Conservation (phyloP, 164 flowering plant genomes). For the Platanus orientalis region DNA sequence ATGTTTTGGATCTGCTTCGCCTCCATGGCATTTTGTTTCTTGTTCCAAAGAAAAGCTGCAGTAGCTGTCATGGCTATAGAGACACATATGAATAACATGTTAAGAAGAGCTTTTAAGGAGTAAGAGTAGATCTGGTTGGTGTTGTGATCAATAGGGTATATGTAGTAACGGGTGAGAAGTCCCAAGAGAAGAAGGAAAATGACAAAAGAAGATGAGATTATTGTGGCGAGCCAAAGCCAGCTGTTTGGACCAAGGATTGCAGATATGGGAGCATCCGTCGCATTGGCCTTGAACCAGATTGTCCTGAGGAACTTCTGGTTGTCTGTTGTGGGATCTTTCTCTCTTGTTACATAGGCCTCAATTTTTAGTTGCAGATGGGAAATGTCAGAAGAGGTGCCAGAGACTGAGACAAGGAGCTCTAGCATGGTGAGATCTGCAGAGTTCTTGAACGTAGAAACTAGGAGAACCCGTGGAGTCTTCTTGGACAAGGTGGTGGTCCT, state of each 20-base stretch:
- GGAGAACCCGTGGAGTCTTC: constrained; percentile 39
- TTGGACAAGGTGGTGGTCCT: constrained; percentile 17
- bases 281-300: constrained; percentile 57
- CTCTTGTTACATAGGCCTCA: constrained; percentile 77
- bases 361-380: constrained; percentile 46
- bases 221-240: constrained; percentile 68
- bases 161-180: constrained; percentile 42
- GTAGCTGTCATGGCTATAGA: constrained; percentile 42
- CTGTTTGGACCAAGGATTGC: no score
- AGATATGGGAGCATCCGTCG: constrained; percentile 47
- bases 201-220: constrained; percentile 67
- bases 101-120: constrained; percentile 26
- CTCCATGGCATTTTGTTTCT: constrained; percentile 38
- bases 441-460: constrained; percentile 54
- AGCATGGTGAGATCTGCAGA: constrained; percentile 58
- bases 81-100: constrained; percentile 40
- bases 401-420: constrained; percentile 61
- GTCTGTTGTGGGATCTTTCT: constrained; percentile 31
- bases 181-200: constrained; percentile 53
- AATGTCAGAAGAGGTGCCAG: constrained; percentile 28
- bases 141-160: constrained; percentile 68
- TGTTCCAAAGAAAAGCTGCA: constrained; percentile 53
- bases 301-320: constrained; percentile 21
- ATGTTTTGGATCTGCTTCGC: constrained; percentile 33
- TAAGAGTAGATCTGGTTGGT: constrained; percentile 32